Conservation (phyloP, 2,329 filamentous ascomycete species). For the Cercospora sp. region DNA sequence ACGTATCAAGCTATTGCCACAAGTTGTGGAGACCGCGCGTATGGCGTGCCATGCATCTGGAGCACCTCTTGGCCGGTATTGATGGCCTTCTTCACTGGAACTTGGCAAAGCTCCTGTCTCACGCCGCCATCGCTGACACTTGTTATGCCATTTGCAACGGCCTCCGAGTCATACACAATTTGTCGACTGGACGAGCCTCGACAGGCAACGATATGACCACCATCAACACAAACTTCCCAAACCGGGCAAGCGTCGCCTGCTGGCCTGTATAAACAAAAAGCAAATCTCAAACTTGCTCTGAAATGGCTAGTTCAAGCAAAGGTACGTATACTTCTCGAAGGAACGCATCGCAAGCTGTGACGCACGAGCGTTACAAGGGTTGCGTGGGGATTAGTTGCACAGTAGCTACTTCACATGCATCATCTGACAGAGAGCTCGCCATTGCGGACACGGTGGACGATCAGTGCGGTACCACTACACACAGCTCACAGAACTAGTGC, state of each 20-base stretch:
- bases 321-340: background rate
- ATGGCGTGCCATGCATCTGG: background rate
- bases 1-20: background rate
- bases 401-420: background rate
- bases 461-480: background rate
- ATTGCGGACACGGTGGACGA: background rate
- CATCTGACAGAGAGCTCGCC: background rate
- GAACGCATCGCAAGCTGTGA: constrained; percentile 2
- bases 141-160: background rate
- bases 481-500: background rate
- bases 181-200: background rate
- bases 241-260: background rate
- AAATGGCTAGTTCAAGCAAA: background rate
- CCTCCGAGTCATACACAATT: background rate
- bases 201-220: background rate
- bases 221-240: background rate
- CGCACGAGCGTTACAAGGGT: background rate
- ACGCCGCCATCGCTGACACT: background rate
- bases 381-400: background rate
- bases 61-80: background rate
- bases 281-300: background rate
- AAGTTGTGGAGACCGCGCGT: background rate
- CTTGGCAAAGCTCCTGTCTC: background rate
- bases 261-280: background rate
- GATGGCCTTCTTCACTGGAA: background rate